These are phyloP conservation scores for Lachancea thermotolerans DNA, from an alignment of 805 yeast genomes.

Conservation along the genomic window DNA sequence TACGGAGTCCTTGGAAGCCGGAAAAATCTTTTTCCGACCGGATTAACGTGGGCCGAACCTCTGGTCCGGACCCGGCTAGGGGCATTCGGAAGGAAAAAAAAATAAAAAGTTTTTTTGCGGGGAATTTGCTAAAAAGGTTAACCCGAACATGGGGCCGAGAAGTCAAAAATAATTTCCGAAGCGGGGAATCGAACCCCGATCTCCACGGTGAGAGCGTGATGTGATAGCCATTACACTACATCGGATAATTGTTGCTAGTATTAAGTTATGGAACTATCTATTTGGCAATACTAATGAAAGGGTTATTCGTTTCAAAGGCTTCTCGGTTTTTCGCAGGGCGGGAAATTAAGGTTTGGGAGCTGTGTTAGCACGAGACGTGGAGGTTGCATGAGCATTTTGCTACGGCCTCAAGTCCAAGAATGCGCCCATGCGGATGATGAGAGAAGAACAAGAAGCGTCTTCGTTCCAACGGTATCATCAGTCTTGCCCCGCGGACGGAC, in stretches of 20 bases:
- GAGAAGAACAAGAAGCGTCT: no score
- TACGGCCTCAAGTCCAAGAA: no score
- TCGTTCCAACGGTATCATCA: no score
- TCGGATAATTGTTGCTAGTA: constrained; percentile 17
- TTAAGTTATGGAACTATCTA: background rate
- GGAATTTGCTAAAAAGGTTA: background rate
- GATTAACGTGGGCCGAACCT: background rate
- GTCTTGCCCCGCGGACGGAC: no score
- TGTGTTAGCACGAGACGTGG: no score
- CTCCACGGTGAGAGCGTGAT: constrained; percentile 36
- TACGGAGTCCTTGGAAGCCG: background rate
- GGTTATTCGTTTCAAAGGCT: no score
- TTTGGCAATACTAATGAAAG: no score
- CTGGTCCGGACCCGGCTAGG: background rate
- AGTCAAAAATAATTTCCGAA: constrained; percentile 20
- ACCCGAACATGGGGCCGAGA: background rate
- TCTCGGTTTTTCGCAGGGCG: no score
- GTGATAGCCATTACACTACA: constrained; percentile 36
- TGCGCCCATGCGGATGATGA: no score
- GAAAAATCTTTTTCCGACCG: constrained; percentile 1
- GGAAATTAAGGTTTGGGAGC: no score
- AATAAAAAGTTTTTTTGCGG: background rate
- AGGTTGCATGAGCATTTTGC: no score
- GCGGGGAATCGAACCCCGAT: constrained; percentile 37
- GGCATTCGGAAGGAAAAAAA: background rate